Base-by-base conservation (phyloP, 495 filamentous ascomycete species). In the Penicillium dipodomyicola region DNA sequence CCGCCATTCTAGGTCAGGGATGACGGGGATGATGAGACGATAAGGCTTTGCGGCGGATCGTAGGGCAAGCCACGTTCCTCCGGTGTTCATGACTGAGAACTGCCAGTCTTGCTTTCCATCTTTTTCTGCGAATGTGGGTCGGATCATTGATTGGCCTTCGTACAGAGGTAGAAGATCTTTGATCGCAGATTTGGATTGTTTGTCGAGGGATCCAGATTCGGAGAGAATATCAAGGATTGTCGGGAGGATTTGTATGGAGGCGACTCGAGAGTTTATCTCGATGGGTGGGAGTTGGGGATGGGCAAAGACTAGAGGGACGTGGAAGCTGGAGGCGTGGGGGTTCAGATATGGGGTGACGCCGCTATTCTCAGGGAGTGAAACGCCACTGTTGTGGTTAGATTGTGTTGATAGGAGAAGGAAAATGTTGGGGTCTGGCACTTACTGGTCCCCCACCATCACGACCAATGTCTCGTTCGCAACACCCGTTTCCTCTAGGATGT, bases 91-190 rank as follows among this genome's bases (percentile, higher is more conserved):
- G 42, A 73, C 68, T n/a, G 70, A 70, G 58, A 76, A 75, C 30
- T 77, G 71, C 74, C 74, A 78, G 50, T 70, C 64, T 8, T 49
- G 61, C 19, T 58, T 59, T 30, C 56, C 63, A 17, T 63, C 54
- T 9, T 61, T 56, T 25, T 57, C 52, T 19, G 65, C 63, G 3
- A 65, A 49, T 9, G 60, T 52, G 3, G 65, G 63, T 11, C 75
- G 72, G 56, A 78, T 71, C 40, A 78, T 69, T 0, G 72, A 76
- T 50, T 78, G 75, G 23, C 72, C 75, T 68, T 78, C 72, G 54
- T 77, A 78, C 9, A 75, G 60, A 14, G 69, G 68, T n/a, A 76
- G 64, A 10, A 78, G 62, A 23, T 72, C 64, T 22, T 63, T 61
- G 47, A 72, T 67, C 19, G 67, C 67, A n/a, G 57, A 39, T 1